Conservation (phyloP, 495 filamentous ascomycete species). For the Penicillium longicatenatum region DNA sequence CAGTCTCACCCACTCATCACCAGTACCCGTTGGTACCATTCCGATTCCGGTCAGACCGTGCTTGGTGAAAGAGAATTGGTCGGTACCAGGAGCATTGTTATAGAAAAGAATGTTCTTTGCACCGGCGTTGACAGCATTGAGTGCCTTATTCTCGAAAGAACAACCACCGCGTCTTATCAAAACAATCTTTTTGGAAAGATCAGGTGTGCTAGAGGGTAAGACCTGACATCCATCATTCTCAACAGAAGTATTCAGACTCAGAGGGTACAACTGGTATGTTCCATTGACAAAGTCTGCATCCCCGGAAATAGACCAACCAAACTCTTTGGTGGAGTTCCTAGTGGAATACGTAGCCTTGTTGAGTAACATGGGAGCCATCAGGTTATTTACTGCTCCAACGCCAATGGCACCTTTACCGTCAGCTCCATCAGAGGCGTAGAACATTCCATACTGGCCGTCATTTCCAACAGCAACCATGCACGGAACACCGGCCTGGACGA, state of each 20-base stretch:
- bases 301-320: constrained; percentile 17
- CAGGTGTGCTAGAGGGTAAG: constrained; percentile 46
- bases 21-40: constrained; percentile 41
- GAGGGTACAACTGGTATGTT: constrained; percentile 44
- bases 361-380: constrained; percentile 28
- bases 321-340: constrained; percentile 17
- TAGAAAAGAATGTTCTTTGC: constrained; percentile 56
- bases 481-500: constrained; percentile 43
- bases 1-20: constrained; percentile 50
- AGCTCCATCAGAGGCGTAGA: constrained; percentile 45
- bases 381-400: constrained; percentile 57
- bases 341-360: constrained; percentile 16
- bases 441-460: constrained; percentile 51
- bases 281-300: constrained; percentile 21
- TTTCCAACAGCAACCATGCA: constrained; percentile 59
- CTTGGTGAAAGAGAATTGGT: constrained; percentile 16
- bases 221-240: constrained; percentile 47
- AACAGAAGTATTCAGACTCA: constrained; percentile 50
- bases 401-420: constrained; percentile 51
- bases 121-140: constrained; percentile 51
- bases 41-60: constrained; percentile 17
- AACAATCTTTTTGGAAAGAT: constrained; percentile 53
- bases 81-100: constrained; percentile 40
- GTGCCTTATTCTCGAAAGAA: constrained; percentile 48
- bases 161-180: constrained; percentile 57